Evolutionary conservation across 1,139 yeast genomes (phyloP), one percentile per base, ranked within the genome.

Genomic region (Magnusiomyces starmeri): DNA sequence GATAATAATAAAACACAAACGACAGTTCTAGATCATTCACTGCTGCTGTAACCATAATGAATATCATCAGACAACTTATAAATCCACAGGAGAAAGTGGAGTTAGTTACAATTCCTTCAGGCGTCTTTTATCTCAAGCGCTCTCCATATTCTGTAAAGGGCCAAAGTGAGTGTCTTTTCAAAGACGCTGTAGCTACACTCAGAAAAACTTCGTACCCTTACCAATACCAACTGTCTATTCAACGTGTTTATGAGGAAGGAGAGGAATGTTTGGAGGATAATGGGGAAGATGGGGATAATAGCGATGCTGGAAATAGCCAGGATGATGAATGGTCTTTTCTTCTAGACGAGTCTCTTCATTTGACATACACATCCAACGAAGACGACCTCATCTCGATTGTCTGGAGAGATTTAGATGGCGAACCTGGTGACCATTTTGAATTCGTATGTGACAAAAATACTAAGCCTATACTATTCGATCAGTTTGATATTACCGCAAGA

Each of bases 321-420:
- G 75, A 71, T 43, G 86, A 83, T 62, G 90, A 85, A 62, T 76
- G 84, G 76, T 71, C 79, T 22, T 88, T 85, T 60, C 70, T 85
- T 22, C 78, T 94, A 41, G 81, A 81, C 52, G 81, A 78, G 57
- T 80, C 81, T 4, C 71, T 90, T 54, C 58, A 72, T 71, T 54
- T 74, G 78, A 59, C 75, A 72, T 67, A 73, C 74, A 48, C 73
- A 57, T 63, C 64, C 43, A 71, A 73, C 43, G 64, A 69, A 40
- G 73, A 73, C 8, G 78, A 75, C 7, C 68, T 73, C 6, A 66
- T 74, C 43, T 81, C 83, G 1, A 76, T 92, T 44, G 75, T 82
- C 0, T 92, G 98, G 98, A 73, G 72, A 25, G 96, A 92, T 60
- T 65, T 82, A 50, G 83, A 83, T 49, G 96, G 96, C 29, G 96